phyloP scores from a whole-genome alignment of 1,284 basidiomycete species.

The Meira nashicola region DNA sequence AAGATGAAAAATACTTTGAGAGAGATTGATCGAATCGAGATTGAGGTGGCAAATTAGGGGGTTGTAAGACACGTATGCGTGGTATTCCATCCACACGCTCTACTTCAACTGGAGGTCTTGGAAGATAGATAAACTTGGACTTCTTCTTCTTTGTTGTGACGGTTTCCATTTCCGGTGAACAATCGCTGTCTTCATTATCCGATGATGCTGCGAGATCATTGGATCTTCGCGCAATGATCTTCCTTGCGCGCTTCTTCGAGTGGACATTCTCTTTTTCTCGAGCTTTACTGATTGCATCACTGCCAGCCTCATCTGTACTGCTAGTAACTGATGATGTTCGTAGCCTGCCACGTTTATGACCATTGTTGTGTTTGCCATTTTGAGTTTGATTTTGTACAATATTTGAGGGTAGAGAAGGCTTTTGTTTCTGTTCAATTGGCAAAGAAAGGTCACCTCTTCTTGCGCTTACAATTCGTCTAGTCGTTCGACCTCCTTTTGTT shows the following conservation, averaged over 20 bases:
- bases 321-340: not conserved
- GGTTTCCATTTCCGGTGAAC: not conserved
- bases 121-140: not conserved
- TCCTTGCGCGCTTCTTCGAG: not conserved
- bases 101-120: not conserved
- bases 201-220: not conserved
- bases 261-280: not conserved
- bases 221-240: not conserved
- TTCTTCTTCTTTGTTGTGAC: not conserved
- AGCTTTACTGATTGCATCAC: not conserved
- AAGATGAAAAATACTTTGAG: conserved; percentile 9
- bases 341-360: not conserved
- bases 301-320: not conserved
- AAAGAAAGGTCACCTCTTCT: conserved; percentile 5
- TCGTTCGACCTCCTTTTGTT: conserved; percentile 5
- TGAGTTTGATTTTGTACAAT: not conserved
- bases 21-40: conserved; percentile 23
- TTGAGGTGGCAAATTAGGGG: conserved; percentile 22
- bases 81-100: conserved; percentile 13
- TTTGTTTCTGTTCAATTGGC: not conserved
- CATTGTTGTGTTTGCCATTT: not conserved
- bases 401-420: not conserved
- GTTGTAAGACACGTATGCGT: conserved; percentile 24
- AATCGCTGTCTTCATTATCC: not conserved
- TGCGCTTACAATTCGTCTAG: not conserved